Evolutionary conservation across 257 asterid species (phyloP), one percentile per base, ranked within the genome.

Genomic region (Scutellaria galericulata): DNA sequence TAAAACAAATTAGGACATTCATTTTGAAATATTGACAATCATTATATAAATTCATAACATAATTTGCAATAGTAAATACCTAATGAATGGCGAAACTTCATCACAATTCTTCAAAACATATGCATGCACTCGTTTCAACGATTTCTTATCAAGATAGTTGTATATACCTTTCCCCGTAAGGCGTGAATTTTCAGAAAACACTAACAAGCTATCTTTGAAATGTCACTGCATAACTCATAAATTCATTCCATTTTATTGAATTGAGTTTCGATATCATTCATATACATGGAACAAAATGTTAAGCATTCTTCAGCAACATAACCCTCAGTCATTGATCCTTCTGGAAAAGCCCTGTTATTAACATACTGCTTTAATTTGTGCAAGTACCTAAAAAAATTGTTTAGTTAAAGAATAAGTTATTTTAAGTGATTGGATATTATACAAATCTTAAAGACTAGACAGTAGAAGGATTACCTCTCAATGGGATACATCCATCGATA

Each of bases 101-200:
- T 64, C 70, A 6, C 22, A 64, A 46, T 64, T 64, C 54, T 45
- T 64, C 56, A 64, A 24, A 6, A 64, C 6, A 63, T 63, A 63
- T 18, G 39, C 7, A 10, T 20, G 54, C 3, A 42, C 51, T 8
- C 42, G 68, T 11, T 63, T 44, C 2, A 42, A 5, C 1, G 40
- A 18, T 40, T 18, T 63, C 4, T 44, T 52, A 15, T 62, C 68
- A 62, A 41, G 37, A 61, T 3, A 15, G 8, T 0, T 22, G 3
- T 62, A 62, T 15, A 4, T 4, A 15, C 52, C 37, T 41, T 15
- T 41, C 7, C 68, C 68, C n/a, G 3, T 7, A 11, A 35, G 22
- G 18, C 24, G 46, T 12, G 24, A 2, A 6, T 37, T 35, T 2
- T 59, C 44, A 6, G 47, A 35, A 31, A 59, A 35, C 9, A 35